These are phyloP conservation scores for Phoma sp. DNA, from an alignment of 2,329 filamentous ascomycete genomes.

Conservation along the genomic window DNA sequence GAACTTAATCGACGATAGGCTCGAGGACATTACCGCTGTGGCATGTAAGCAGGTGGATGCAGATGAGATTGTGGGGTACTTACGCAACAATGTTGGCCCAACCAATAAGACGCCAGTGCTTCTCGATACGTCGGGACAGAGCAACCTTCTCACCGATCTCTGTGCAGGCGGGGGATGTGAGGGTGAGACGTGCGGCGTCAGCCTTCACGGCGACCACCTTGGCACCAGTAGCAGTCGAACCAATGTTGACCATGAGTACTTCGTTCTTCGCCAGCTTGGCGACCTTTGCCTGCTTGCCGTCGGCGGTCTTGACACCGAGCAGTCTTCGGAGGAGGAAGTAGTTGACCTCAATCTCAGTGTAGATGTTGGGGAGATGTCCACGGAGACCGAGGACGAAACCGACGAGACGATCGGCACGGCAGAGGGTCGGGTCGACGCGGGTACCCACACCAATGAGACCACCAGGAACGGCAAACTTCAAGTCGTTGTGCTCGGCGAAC, in stretches of 20 bases:
- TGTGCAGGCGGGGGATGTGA: conserved; percentile 94
- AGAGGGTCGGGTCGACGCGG: conserved; percentile 94
- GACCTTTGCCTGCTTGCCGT: conserved; percentile 99
- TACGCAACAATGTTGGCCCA: conserved; percentile 55
- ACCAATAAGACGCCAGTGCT: conserved; percentile 78
- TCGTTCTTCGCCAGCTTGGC: conserved; percentile 98
- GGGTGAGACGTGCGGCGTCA: conserved; percentile 91
- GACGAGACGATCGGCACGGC: conserved; percentile 97
- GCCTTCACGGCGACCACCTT: conserved; percentile 98
- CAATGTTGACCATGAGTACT: conserved; percentile 99
- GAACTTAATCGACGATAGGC: conserved; percentile 40
- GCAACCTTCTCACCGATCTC: conserved; percentile 99
- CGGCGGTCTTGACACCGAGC: conserved; percentile 94
- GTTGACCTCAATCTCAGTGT: conserved; percentile 96
- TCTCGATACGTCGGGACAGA: conserved; percentile 94
- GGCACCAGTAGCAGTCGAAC: conserved; percentile 93
- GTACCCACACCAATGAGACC: conserved; percentile 97
- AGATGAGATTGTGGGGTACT: conserved; percentile 28
- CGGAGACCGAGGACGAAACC: conserved; percentile 97
- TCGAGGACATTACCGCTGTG: conserved; percentile 49
- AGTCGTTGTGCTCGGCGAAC: conserved; percentile 96
- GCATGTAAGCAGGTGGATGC: conserved; percentile 24
- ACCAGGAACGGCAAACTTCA: conserved; percentile 97
- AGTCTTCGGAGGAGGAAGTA: conserved; percentile 96
- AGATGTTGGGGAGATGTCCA: conserved; percentile 93